These are phyloP conservation scores for Gonium pectorale DNA, from an alignment of 139 green algal species.

Conservation along the genomic window DNA sequence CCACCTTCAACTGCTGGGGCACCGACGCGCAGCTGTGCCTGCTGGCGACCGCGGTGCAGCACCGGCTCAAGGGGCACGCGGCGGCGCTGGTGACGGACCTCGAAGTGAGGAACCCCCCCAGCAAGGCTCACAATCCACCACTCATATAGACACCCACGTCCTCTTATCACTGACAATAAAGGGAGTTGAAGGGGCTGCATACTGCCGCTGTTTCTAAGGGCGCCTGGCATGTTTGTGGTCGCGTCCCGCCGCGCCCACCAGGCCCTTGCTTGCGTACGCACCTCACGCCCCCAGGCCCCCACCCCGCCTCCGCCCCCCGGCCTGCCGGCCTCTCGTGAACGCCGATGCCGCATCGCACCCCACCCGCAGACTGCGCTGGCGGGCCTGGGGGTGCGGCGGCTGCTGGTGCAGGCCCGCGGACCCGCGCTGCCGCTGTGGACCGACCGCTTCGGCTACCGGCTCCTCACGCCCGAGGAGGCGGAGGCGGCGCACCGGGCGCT, in stretches of 20 bases:
- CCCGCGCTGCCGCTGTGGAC: slow-evolving; percentile 29
- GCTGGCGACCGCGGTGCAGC: slow-evolving; percentile 29
- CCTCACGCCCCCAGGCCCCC: background rate
- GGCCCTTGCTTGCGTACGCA: background rate
- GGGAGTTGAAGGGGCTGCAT: background rate
- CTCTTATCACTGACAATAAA: background rate
- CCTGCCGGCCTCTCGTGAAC: background rate
- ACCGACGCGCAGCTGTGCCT: slow-evolving; percentile 12
- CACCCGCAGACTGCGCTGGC: background rate
- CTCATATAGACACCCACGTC: background rate
- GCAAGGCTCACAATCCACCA: background rate
- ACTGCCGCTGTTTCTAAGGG: background rate
- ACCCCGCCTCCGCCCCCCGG: background rate
- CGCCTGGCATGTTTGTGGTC: background rate
- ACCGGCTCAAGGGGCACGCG: background rate
- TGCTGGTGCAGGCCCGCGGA: slow-evolving; percentile 26
- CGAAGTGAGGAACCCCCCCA: background rate
- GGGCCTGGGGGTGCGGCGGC: background rate
- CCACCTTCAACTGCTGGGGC: slow-evolving; percentile 34
- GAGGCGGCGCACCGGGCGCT: slow-evolving; percentile 1
- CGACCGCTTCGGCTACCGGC: slow-evolving; percentile 8
- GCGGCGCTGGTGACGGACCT: slow-evolving; percentile 23
- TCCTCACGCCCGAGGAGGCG: slow-evolving; percentile 14
- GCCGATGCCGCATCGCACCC: too few species aligned
- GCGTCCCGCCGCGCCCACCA: background rate